A percentile compares a stretch with the other conserved stretches of the same genome.
These are phyloP conservation scores for Zoysia matrella DNA, from an alignment of 202 grass and related monocot species.

Conservation along the genomic window DNA sequence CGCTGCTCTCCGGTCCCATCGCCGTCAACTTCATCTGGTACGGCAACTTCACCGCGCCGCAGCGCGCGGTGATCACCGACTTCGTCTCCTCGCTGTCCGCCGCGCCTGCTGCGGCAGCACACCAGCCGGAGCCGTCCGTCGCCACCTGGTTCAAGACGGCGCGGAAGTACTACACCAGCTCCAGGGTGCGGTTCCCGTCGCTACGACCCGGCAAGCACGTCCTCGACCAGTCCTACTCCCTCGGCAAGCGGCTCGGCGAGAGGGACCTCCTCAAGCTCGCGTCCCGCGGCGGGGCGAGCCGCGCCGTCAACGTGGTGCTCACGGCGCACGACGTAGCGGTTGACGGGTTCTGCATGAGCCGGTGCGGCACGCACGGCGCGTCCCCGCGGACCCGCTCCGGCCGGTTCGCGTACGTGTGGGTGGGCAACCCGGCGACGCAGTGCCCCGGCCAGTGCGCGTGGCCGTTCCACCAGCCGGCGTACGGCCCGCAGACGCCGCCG, in stretches of 20 bases:
- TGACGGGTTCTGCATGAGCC: constrained; percentile 75
- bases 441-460: constrained; percentile 91
- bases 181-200: constrained; percentile 59
- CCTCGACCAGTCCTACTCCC: constrained; percentile 62
- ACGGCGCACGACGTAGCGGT: constrained; percentile 72
- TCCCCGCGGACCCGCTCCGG: constrained; percentile 54
- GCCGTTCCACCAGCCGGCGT: constrained; percentile 74
- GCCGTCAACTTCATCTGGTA: constrained; percentile 90
- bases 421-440: constrained; percentile 79
- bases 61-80: constrained; percentile 72
- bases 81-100: constrained; percentile 69
- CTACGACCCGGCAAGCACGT: constrained; percentile 48
- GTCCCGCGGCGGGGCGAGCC: constrained; percentile 30
- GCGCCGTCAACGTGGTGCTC: constrained; percentile 74
- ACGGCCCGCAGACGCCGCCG: constrained; percentile 68
- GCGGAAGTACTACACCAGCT: constrained; percentile 76
- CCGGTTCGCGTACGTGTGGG: constrained; percentile 57
- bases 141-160: constrained; percentile 80
- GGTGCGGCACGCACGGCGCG: constrained; percentile 68
- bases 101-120: not conserved
- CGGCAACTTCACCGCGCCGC: constrained; percentile 69
- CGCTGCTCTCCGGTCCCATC: constrained; percentile 71
- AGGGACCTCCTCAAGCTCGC: constrained; percentile 56
- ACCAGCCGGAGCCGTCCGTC: constrained; percentile 65
- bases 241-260: constrained; percentile 58